phyloP scores from a whole-genome alignment of 129 eudicot species.

The Silybum marianum region DNA sequence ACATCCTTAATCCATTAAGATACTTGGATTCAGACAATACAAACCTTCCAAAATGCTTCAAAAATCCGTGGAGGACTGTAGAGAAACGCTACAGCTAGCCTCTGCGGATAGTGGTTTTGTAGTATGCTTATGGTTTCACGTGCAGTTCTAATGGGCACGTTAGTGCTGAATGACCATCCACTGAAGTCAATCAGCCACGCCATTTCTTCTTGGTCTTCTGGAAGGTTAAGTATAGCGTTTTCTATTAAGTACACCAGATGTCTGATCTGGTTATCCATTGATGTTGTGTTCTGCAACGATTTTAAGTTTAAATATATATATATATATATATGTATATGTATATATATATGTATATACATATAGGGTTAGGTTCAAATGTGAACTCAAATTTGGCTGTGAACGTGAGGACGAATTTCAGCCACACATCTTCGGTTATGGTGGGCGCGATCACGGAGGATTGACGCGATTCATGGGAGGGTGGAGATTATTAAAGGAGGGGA shows the following conservation, averaged over 20 bases:
- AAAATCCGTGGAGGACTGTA: conserved; percentile 79
- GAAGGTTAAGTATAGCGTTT: conserved; percentile 81
- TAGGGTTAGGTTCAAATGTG: no score
- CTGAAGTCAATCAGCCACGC: conserved; percentile 81
- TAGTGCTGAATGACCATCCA: conserved; percentile 78
- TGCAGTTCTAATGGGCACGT: conserved; percentile 69
- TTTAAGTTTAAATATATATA: neutral
- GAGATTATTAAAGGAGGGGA: no score
- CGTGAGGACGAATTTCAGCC: no score
- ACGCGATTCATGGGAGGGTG: no score
- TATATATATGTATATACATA: no score
- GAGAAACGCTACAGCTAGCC: conserved; percentile 67
- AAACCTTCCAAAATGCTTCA: conserved; percentile 90
- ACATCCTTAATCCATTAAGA: neutral
- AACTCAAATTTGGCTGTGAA: no score
- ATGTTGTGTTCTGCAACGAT: conserved; percentile 61
- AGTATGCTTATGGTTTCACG: conserved; percentile 62
- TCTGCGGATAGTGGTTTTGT: conserved; percentile 86
- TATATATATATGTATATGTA: no score
- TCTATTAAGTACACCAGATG: conserved; percentile 80
- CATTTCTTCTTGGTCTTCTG: conserved; percentile 90
- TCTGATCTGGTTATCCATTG: conserved; percentile 65
- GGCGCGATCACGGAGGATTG: no score
- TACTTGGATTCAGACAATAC: conserved; percentile 14
- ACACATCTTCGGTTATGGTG: no score